phyloP scores from a whole-genome alignment of 2,329 filamentous ascomycete species.

The Nemania sp. region DNA sequence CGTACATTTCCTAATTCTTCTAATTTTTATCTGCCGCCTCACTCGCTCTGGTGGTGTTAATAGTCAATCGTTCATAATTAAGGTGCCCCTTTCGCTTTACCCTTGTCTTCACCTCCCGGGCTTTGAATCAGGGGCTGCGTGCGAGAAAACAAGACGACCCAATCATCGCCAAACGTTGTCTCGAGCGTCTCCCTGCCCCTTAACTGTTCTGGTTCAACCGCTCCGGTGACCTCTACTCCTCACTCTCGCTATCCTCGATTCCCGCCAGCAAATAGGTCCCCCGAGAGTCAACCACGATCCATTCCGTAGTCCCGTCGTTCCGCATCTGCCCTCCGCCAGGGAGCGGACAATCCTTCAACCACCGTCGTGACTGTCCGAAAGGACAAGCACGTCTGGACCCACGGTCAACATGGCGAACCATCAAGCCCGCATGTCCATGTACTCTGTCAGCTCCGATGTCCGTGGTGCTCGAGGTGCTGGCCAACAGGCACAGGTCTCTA shows the following conservation, averaged over 20 bases:
- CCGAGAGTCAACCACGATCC: not conserved
- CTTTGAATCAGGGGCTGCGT: constrained; percentile 22
- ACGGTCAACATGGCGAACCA: constrained; percentile 58
- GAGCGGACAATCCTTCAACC: constrained; percentile 8
- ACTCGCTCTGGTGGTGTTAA: constrained; percentile 60
- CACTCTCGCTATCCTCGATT: constrained; percentile 8
- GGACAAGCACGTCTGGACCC: constrained; percentile 42
- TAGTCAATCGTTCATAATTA: constrained; percentile 42
- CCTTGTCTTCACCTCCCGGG: constrained; percentile 19
- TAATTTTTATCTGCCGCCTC: constrained; percentile 47
- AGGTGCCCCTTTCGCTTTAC: constrained; percentile 28
- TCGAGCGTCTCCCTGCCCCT: not conserved
- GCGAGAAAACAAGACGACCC: constrained; percentile 9
- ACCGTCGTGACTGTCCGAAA: constrained; percentile 47
- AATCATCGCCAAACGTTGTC: constrained; percentile 4
- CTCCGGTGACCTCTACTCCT: constrained; percentile 1
- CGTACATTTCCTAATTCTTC: constrained; percentile 26
- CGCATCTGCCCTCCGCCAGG: constrained; percentile 5
- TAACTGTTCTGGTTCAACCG: not conserved
- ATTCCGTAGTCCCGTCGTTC: not conserved
- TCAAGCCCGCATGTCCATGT: constrained; percentile 65
- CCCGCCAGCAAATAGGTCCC: not conserved
- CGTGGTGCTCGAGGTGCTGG: constrained; percentile 61
- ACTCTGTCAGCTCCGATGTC: constrained; percentile 67
- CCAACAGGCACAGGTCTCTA: constrained; percentile 82